Conservation (phyloP, 495 filamentous ascomycete species). For the Schizothecium vesticola region DNA sequence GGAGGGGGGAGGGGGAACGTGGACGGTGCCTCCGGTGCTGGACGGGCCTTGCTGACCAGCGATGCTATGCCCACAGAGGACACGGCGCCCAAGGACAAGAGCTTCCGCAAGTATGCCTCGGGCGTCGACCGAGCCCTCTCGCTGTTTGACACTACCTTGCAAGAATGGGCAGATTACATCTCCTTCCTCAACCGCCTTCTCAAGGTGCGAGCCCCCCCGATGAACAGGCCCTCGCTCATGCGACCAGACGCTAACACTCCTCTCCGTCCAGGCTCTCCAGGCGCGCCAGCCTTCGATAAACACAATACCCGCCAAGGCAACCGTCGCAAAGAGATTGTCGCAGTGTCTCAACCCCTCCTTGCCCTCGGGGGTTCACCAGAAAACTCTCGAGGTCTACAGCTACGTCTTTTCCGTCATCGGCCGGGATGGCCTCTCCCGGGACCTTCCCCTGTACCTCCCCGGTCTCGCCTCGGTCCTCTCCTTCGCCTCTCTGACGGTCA, state of each 20-base stretch:
- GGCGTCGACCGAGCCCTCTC: conserved; percentile 82
- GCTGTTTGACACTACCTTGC: conserved; percentile 84
- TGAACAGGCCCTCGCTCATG: conserved; percentile 2
- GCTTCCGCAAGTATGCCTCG: conserved; percentile 84
- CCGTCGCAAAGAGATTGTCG: conserved; percentile 83
- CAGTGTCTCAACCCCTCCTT: conserved; percentile 92
- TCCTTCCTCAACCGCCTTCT: conserved; percentile 87
- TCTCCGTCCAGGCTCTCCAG: conserved; percentile 70
- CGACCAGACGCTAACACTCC: conserved; percentile 13
- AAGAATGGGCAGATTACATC: conserved; percentile 99
- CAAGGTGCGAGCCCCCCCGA: conserved; percentile 55
- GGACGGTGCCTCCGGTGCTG: neutral
- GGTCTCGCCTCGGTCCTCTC: conserved; percentile 83
- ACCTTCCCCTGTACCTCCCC: conserved; percentile 82
- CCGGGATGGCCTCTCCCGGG: conserved; percentile 66
- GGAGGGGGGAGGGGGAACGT: neutral
- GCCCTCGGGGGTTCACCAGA: conserved; percentile 97
- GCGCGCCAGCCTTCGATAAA: conserved; percentile 65
- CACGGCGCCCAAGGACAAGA: conserved; percentile 74
- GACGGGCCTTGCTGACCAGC: conserved; percentile 14
- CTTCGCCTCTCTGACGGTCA: conserved; percentile 86
- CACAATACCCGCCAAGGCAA: conserved; percentile 73
- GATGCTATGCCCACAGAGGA: conserved; percentile 44
- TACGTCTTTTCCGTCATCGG: conserved; percentile 79
- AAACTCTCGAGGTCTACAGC: conserved; percentile 87